Conservation (phyloP, 257 asterid species). For the Nicotiana noctiflora region DNA sequence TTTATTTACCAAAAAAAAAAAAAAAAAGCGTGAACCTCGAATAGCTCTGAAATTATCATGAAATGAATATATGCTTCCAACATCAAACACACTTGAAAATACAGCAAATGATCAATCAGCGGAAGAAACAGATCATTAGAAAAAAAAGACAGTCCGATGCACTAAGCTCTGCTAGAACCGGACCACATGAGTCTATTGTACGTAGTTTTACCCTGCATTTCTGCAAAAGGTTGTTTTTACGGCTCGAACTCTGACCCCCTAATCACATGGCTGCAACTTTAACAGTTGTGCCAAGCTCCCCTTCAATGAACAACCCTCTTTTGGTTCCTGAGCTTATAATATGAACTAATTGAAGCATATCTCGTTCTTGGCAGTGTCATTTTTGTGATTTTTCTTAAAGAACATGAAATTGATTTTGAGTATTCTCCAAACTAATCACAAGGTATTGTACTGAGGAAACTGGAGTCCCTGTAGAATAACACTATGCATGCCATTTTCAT, state of each 20-base stretch:
- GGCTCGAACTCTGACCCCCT: too few relatives aligned
- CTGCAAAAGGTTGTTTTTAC: too few relatives aligned
- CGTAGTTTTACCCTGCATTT: too few relatives aligned
- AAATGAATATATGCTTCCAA: conserved; percentile 7
- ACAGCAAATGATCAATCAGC: background rate
- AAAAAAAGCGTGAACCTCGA: background rate
- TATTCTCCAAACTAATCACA: background rate
- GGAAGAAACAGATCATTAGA: background rate
- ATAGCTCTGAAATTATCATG: background rate
- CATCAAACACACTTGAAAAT: background rate
- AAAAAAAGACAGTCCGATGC: too few relatives aligned
- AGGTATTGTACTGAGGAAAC: conserved; percentile 29
- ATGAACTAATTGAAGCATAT: background rate
- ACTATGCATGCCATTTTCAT: conserved; percentile 17
- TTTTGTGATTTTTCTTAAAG: background rate
- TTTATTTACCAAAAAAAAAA: too few relatives aligned
- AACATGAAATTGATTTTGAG: conserved; percentile 37
- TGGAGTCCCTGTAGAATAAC: conserved; percentile 30
- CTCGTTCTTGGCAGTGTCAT: background rate
- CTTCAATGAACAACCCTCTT: background rate
- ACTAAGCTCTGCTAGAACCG: too few relatives aligned
- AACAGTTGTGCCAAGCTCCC: too few relatives aligned
- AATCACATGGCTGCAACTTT: too few relatives aligned
- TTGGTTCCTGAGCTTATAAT: background rate
- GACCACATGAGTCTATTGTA: too few relatives aligned